These are phyloP conservation scores for Datura wrightii DNA, from an alignment of 257 asterid species.

Conservation along the genomic window DNA sequence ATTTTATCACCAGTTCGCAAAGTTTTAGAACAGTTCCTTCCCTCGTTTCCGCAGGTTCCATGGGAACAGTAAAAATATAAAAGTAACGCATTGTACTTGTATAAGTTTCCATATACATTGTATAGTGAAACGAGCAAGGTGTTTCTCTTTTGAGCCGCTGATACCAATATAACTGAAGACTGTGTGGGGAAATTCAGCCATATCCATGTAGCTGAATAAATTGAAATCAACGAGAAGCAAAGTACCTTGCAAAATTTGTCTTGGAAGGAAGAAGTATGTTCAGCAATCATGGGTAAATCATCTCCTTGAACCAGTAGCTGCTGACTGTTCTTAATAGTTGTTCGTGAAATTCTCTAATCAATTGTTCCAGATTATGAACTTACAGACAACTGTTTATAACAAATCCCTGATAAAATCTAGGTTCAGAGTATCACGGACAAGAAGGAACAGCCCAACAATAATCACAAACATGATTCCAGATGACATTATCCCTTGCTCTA, in stretches of 20 bases:
- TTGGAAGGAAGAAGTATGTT: not conserved
- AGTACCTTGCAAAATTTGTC: conserved; percentile 21
- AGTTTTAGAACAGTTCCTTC: conserved; percentile 9
- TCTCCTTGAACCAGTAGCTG: conserved; percentile 7
- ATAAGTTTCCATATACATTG: conserved; percentile 8
- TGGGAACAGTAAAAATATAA: not conserved
- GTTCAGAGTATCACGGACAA: conserved; percentile 87
- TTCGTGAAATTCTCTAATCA: not conserved
- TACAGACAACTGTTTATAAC: conserved; percentile 51
- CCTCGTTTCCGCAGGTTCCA: not conserved
- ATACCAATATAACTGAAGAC: conserved; percentile 21
- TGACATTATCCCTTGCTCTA: conserved; percentile 92
- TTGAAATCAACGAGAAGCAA: conserved; percentile 33
- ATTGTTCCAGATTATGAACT: conserved; percentile 13
- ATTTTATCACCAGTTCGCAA: not conserved
- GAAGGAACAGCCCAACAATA: conserved; percentile 79
- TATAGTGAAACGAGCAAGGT: not conserved
- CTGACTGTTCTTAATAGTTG: conserved; percentile 4
- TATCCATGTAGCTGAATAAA: conserved; percentile 16
- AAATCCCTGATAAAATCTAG: conserved; percentile 79
- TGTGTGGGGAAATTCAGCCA: not conserved
- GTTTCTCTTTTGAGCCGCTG: not conserved
- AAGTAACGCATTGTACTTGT: conserved; percentile 17
- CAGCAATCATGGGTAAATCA: not conserved
- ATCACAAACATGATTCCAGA: conserved; percentile 81